These are phyloP conservation scores for Sarocladium brachiariae DNA, from an alignment of 2,329 filamentous ascomycete species.

Conservation along the genomic window DNA sequence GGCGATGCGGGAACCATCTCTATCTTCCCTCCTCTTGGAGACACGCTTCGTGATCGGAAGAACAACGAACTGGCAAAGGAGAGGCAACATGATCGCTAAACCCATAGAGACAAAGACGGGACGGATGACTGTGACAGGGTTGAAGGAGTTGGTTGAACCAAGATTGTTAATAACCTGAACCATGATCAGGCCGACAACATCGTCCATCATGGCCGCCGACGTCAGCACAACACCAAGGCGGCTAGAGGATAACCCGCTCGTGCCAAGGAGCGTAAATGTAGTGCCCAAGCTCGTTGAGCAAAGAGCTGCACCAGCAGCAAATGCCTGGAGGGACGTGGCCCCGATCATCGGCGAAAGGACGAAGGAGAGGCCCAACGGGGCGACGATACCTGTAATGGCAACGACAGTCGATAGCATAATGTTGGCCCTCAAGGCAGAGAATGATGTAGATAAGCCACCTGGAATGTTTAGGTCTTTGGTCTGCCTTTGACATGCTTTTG, in stretches of 20 bases:
- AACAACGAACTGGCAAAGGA: constrained; percentile 38
- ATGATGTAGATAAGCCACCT: constrained; percentile 45
- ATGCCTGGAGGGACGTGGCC: constrained; percentile 53
- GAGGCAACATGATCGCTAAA: constrained; percentile 41
- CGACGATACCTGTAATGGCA: constrained; percentile 56
- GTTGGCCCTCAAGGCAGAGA: constrained; percentile 46
- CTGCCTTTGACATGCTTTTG: background rate
- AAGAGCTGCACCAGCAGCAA: constrained; percentile 65
- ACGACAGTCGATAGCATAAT: constrained; percentile 52
- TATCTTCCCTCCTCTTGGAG: constrained; percentile 25
- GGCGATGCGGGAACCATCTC: constrained; percentile 10
- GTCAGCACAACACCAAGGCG: constrained; percentile 56
- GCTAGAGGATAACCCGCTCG: constrained; percentile 34
- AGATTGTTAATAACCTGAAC: constrained; percentile 68
- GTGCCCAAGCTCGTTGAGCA: constrained; percentile 72
- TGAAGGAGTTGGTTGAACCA: constrained; percentile 25
- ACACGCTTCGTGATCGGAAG: constrained; percentile 29
- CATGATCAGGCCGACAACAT: constrained; percentile 71
- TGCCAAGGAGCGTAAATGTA: constrained; percentile 47
- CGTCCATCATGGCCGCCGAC: constrained; percentile 74
- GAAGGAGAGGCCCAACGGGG: constrained; percentile 62
- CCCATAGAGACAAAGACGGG: constrained; percentile 41
- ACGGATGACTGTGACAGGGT: constrained; percentile 33
- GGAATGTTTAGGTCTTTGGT: background rate
- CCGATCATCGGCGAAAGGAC: constrained; percentile 41